phyloP scores from a whole-genome alignment of 495 filamentous ascomycete genomes.

The Neurospora intermedia region DNA sequence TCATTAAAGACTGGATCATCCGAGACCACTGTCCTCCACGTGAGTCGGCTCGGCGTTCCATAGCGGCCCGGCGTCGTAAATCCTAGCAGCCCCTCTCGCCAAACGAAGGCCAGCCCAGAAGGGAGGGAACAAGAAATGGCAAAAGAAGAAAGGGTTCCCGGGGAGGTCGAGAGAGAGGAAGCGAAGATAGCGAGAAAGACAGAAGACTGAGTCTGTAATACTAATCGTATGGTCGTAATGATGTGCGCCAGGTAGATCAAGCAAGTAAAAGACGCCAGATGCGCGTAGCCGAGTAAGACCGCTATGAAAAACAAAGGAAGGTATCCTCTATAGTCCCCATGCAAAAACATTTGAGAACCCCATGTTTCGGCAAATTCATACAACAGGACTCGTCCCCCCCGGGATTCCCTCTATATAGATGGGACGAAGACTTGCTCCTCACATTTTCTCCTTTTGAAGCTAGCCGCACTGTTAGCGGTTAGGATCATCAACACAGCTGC shows the following conservation, averaged over 20 bases:
- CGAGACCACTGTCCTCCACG: not conserved
- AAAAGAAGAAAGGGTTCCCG: constrained; percentile 6
- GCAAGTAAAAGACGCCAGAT: constrained; percentile 9
- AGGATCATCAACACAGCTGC: not conserved
- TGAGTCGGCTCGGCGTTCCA: not conserved
- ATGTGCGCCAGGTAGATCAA: constrained; percentile 10
- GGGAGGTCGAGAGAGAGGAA: constrained; percentile 1
- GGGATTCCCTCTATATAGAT: constrained; percentile 15
- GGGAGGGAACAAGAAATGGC: constrained; percentile 4
- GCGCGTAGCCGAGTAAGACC: constrained; percentile 10
- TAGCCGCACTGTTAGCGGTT: not conserved
- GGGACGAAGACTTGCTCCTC: not conserved
- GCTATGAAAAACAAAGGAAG: constrained; percentile 17
- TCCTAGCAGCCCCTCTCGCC: not conserved
- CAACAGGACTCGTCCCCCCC: constrained; percentile 11
- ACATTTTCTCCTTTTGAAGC: not conserved
- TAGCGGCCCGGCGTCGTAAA: not conserved
- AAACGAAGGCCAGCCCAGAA: constrained; percentile 1
- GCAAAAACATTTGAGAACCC: constrained; percentile 17
- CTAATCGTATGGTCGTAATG: constrained; percentile 21
- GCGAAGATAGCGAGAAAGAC: constrained; percentile 1
- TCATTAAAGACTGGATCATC: not conserved
- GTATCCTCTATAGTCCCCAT: constrained; percentile 25
- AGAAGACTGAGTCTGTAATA: constrained; percentile 8
- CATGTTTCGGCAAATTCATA: constrained; percentile 21